Evolutionary conservation across 371 early-diverging fungal genomes (phyloP).

Genomic region (Mortierella sp.): DNA sequence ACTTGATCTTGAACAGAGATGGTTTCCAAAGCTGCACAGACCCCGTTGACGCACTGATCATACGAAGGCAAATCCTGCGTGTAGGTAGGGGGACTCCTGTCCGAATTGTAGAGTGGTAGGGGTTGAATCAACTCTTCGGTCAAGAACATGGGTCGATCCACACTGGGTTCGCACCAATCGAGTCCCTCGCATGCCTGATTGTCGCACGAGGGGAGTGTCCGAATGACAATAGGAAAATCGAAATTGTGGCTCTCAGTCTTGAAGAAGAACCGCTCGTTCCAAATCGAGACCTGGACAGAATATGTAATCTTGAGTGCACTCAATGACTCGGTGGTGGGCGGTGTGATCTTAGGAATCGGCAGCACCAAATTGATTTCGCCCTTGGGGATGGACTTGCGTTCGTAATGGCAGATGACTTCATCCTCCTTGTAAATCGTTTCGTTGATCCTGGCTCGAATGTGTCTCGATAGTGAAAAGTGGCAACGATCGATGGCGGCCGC

Average conservation of each 20-base stretch:
- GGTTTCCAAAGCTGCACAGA: conserved; percentile 4
- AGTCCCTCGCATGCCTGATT: conserved; percentile 48
- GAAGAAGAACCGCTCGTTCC: conserved; percentile 54
- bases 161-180: conserved; percentile 53
- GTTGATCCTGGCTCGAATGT: conserved; percentile 52
- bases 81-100: conserved; percentile 41
- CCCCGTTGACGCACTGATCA: conserved; percentile 14
- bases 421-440: conserved; percentile 49
- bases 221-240: conserved; percentile 44
- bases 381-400: conserved; percentile 47
- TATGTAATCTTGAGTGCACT: conserved; percentile 53
- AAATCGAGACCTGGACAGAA: conserved; percentile 52
- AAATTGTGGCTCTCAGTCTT: conserved; percentile 54
- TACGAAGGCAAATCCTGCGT: conserved; percentile 33
- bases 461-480: conserved; percentile 49
- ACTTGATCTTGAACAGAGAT: conserved; percentile 4
- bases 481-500: conserved; percentile 52
- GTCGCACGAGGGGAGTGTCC: conserved; percentile 51
- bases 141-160: conserved; percentile 51
- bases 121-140: conserved; percentile 44
- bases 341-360: conserved; percentile 49
- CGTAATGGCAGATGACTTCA: conserved; percentile 51
- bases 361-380: conserved; percentile 44
- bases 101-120: conserved; percentile 42
- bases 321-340: conserved; percentile 47